Conservation (phyloP, 305 asterid genomes). For the Fraxinus ornus region DNA sequence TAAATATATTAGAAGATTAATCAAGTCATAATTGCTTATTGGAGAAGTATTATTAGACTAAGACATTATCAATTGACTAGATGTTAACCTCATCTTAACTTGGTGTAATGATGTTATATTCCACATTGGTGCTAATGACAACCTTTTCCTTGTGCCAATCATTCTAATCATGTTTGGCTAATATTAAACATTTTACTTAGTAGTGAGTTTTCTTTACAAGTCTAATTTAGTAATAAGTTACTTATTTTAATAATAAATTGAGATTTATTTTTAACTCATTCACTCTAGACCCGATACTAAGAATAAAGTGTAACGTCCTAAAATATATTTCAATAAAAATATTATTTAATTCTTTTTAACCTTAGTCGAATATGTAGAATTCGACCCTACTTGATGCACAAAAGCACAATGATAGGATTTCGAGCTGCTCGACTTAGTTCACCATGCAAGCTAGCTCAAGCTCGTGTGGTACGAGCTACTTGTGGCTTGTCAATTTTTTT, state of each 20-base stretch:
- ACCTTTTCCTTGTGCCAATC: background rate
- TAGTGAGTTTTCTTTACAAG: too few relatives aligned
- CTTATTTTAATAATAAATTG: background rate
- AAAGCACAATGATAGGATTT: too few relatives aligned
- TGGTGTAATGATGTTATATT: background rate
- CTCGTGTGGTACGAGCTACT: too few relatives aligned
- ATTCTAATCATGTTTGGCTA: background rate
- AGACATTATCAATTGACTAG: background rate
- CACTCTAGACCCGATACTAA: too few relatives aligned
- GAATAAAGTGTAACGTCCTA: background rate
- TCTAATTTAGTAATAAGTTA: background rate
- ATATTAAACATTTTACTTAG: background rate
- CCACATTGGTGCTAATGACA: background rate
- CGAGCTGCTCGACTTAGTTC: background rate
- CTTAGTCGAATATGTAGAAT: background rate
- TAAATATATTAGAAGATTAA: too few relatives aligned
- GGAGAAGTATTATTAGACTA: background rate
- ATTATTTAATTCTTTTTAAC: background rate
- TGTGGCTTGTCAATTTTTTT: background rate
- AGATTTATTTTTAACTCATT: background rate
- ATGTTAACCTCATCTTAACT: background rate
- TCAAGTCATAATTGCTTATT: background rate
- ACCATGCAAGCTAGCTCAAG: background rate
- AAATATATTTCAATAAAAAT: too few relatives aligned
- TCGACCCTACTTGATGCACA: background rate